Base-by-base conservation (phyloP, 2,329 filamentous ascomycete genomes). In the Teratosphaeria nubilosa region DNA sequence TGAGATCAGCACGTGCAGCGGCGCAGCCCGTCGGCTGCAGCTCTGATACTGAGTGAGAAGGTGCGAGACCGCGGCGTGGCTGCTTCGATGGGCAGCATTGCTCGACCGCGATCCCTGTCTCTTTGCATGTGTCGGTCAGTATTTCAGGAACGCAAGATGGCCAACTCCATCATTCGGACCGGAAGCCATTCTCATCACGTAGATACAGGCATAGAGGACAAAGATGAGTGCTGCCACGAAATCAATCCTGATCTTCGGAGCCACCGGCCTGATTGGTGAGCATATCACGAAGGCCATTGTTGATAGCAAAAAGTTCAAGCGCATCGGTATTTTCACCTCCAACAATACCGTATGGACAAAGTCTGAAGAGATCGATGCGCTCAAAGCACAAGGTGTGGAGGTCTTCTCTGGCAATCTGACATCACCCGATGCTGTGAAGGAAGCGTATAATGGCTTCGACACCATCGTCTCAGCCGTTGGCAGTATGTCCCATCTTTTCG, bases 401-500 rank as follows among this genome's bases (percentile, higher is more conserved):
- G 74, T 87, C 5, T 73, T 85, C 22, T 74, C 80, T 0, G 84
- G 84, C 24, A 76, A 85, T 65, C 65, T 85, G 5, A 74, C 73
- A 1, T 79, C 77, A 25, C 76, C 79, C 25, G 67, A 73, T 11
- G 80, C 83, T 56, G 74, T 87, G 2, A 69, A 73, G 20, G 74
- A 76, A n/a, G 84, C 84, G 2, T 87, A 82, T 63, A 63, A 62
- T 16, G 78, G 74, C 54, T 80, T 85, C 64, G 84, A 88, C 68
- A 88, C 85, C 0, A 76, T 88, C 50, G 73, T 89, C 54, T 86
- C 81, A 22, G 82, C 82, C 1, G 76, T 89, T 1, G 86, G 86
- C 2, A 78, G 86, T 55, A 22, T 25, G 54, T 48, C 4, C 22
- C n/a, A 10, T 1, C 9, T 22, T 16, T 16, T 20, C 16, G n/a